Evolutionary conservation across 192 early-diverging fungal species (phyloP).

Genomic region (Diversispora eburnea): DNA sequence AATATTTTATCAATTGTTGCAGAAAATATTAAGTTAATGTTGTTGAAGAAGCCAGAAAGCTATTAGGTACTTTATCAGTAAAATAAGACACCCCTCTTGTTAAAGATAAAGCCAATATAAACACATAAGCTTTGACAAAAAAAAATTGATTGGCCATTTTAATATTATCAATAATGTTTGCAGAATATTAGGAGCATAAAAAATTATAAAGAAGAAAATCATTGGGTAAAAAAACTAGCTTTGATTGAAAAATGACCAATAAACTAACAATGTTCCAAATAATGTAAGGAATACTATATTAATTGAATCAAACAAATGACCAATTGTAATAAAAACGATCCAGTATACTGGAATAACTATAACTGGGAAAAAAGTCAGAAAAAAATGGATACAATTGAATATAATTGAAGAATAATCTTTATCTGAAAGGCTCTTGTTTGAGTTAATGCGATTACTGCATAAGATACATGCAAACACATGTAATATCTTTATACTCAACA

Average conservation of each 20-base stretch:
- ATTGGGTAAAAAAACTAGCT: too few species aligned
- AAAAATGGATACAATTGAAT: neutral
- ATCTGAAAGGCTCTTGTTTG: neutral
- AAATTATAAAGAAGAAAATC: neutral
- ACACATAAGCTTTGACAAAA: neutral
- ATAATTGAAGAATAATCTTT: neutral
- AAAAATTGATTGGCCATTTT: neutral
- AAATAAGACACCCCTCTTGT: constrained; percentile 12
- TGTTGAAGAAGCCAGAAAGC: constrained; percentile 20
- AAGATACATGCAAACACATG: constrained; percentile 18
- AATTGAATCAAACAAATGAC: neutral
- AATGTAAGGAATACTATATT: neutral
- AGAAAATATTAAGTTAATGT: neutral
- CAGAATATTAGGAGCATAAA: constrained; percentile 12
- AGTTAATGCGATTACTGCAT: neutral
- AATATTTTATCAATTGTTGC: too few species aligned
- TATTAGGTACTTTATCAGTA: neutral
- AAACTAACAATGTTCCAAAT: constrained; percentile 1
- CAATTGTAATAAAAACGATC: neutral
- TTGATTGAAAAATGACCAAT: too few species aligned
- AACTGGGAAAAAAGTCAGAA: constrained; percentile 1
- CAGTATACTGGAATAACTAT: constrained; percentile 14
- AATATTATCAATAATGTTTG: constrained; percentile 5
- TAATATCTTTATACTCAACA: constrained; percentile 16
- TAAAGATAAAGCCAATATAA: constrained; percentile 10